These are phyloP conservation scores for Acanthamoeba lenticulata DNA, from an alignment of 208 protist genomes.

Conservation along the genomic window DNA sequence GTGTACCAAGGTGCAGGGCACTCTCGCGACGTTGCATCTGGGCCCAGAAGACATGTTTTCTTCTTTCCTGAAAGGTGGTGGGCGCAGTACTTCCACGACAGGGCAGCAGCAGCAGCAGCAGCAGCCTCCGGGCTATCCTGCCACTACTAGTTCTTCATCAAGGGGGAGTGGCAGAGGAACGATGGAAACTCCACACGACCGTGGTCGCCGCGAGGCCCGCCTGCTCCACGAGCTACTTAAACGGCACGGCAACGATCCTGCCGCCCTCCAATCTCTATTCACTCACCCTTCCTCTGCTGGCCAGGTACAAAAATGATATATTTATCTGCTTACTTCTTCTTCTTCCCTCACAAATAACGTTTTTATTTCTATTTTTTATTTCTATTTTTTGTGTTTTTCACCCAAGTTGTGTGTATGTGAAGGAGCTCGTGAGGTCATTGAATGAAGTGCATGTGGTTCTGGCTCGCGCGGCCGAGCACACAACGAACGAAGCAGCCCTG, in stretches of 20 bases:
- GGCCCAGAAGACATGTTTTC: too few relatives aligned
- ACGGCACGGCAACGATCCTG: not conserved
- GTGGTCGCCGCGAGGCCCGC: not conserved
- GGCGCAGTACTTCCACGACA: too few relatives aligned
- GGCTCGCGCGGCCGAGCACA: conserved; percentile 3
- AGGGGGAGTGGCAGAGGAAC: not conserved
- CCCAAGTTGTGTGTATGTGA: too few relatives aligned
- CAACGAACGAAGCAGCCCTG: not conserved
- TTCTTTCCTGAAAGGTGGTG: too few relatives aligned
- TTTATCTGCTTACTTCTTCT: not conserved
- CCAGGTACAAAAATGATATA: too few relatives aligned
- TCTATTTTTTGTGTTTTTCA: too few relatives aligned
- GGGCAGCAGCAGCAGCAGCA: too few relatives aligned
- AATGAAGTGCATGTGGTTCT: not conserved
- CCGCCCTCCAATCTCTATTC: not conserved
- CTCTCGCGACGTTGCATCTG: too few relatives aligned
- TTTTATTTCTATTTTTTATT: not conserved
- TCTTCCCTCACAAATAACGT: not conserved
- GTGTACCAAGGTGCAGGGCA: too few relatives aligned
- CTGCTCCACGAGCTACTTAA: not conserved
- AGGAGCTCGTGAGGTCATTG: conserved; percentile 22
- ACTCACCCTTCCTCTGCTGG: conserved; percentile 24
- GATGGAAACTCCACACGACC: not conserved
- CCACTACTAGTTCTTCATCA: too few relatives aligned
- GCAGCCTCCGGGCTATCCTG: too few relatives aligned